Conservation (phyloP, 1,284 basidiomycete species). For the Ceratobasidium sp. region DNA sequence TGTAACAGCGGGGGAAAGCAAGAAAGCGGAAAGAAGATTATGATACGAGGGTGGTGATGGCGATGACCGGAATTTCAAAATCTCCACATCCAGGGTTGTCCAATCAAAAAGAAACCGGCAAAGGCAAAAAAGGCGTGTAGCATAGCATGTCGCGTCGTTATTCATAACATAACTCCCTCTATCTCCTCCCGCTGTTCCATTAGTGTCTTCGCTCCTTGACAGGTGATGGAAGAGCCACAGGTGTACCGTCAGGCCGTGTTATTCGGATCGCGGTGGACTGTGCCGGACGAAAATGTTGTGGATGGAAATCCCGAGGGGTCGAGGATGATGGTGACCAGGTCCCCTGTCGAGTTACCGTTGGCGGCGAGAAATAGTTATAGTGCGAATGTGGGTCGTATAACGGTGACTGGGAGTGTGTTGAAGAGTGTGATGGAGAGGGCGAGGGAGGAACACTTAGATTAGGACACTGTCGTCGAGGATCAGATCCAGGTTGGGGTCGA, state of each 20-base stretch:
- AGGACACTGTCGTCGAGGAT: background rate
- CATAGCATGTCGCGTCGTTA: background rate
- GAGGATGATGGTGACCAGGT: background rate
- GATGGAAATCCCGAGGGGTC: constrained; percentile 34
- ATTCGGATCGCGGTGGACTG: constrained; percentile 25
- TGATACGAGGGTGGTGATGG: too few species aligned
- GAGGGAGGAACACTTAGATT: background rate
- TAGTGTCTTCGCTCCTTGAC: constrained; percentile 11
- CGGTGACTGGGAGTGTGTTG: constrained; percentile 8
- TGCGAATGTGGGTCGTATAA: background rate
- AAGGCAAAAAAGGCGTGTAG: background rate
- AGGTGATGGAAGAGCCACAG: constrained; percentile 7
- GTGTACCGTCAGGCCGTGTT: constrained; percentile 27
- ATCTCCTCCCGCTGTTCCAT: background rate
- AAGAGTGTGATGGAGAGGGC: constrained; percentile 17
- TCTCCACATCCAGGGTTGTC: too few species aligned
- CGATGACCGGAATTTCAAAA: too few species aligned
- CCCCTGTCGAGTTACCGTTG: background rate
- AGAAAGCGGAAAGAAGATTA: too few species aligned
- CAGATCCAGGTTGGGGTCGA: background rate
- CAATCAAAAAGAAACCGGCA: background rate
- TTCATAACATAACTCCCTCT: background rate
- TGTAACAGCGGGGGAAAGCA: too few species aligned
- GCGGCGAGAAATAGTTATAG: background rate
- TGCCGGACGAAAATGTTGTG: constrained; percentile 4